Base-by-base conservation (phyloP, 768 basidiomycete genomes). In the Pulveroboletus frians region DNA sequence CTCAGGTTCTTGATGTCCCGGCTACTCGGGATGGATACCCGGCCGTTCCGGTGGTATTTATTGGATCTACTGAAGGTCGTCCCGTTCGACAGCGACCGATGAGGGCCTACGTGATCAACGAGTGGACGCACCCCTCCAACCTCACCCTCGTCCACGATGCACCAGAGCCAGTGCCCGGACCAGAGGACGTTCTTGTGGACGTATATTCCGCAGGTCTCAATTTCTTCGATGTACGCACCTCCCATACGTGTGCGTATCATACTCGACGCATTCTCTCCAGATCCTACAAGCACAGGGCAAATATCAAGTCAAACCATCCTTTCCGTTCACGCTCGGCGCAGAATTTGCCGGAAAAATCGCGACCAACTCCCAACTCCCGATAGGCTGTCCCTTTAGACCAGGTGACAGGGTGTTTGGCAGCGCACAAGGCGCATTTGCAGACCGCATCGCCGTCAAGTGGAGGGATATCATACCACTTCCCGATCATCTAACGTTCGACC, bases 381-480 rank as follows among this genome's bases (percentile, higher is more conserved):
- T 75, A 26, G 87, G 83, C 7, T 95, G 91, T 62, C 76, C 77
- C 0, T 88, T 83, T 60, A 82, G 84, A 61, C 80, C 76, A 3
- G 95, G 95, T 4, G 90, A 96, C 54, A 74, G 90, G 36, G 88
- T 99, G 0, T 95, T 96, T 57, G 94, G 95, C 6, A 79, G 79
- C 11, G 75, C 73, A 0, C 84, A 88, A 60, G 96, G 94, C 6
- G 73, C 84, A 2, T 92, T 80, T 66, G 89, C 85, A 2, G 94
- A 97, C 50, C 80, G 78, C 57, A 74, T 89, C 46, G 79, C 77
- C 0, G 81, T 73, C 9, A 66, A 78, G 36, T 77, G 76, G 66
- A 65, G 62, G 11, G 52, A 55, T 8, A 63, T 93, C 11, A 60
- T 84, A 9, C 80, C 79, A 18, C 76, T 98, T 13, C 94, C 95